Conservation (phyloP, 306 rosid genomes). For the Cucumis melo region DNA sequence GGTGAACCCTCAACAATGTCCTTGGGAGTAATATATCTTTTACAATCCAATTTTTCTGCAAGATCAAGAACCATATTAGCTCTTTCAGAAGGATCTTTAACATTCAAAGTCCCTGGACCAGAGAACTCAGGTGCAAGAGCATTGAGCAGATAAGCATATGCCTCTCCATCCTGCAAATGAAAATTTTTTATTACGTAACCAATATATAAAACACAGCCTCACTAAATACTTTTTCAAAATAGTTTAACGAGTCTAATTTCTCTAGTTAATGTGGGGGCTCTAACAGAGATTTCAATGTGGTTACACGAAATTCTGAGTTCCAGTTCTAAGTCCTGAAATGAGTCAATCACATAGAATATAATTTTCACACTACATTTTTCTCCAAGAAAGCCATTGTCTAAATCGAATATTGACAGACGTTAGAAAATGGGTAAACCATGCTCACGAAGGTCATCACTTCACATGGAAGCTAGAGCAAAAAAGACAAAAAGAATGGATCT, state of each 20-base stretch:
- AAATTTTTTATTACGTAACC: neutral
- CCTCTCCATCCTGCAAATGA: conserved; percentile 80
- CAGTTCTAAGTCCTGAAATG: neutral
- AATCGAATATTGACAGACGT: neutral
- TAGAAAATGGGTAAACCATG: neutral
- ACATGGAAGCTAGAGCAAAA: neutral
- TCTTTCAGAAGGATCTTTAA: conserved; percentile 67
- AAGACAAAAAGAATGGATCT: neutral
- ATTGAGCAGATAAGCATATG: conserved; percentile 86
- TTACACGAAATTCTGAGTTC: neutral
- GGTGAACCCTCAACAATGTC: conserved; percentile 96
- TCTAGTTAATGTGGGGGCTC: neutral
- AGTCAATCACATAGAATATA: neutral
- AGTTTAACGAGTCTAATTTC: neutral
- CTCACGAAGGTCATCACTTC: neutral
- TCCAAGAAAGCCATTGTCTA: neutral
- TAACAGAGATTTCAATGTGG: neutral
- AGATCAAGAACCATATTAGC: conserved; percentile 88
- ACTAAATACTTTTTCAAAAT: neutral
- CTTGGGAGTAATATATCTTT: conserved; percentile 81
- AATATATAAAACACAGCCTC: neutral
- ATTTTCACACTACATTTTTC: neutral
- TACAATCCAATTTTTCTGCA: conserved; percentile 90
- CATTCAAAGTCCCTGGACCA: conserved; percentile 46
- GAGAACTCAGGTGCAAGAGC: conserved; percentile 91